Evolutionary conservation across 2,329 filamentous ascomycete genomes (phyloP), one percentile per base, ranked within the genome.

Genomic region (Zymoseptoria crescenta): DNA sequence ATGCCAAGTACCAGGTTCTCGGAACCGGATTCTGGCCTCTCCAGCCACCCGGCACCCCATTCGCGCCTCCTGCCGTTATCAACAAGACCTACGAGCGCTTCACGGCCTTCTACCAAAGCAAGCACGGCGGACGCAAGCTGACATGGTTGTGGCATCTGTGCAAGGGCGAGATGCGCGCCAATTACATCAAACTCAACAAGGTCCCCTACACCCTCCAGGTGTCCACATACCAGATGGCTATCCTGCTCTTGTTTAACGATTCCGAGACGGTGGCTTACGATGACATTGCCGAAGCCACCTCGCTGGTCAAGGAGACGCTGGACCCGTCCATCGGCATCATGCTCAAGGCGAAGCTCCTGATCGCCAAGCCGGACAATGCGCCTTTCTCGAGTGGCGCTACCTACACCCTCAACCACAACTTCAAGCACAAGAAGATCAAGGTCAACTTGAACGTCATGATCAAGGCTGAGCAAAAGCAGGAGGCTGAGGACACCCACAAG

Each of bases 71-170:
- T 1, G 80, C 85, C 9, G 89, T 93, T 69, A 91, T 99, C 64
- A 83, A 87, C 61, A 86, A 87, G 65, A 94, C 95, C 20, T 91
- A 93, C 64, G 91, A 97, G 69, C 87, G 90, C 21, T 99, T 99
- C 74, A 82, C 86, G 29, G 86, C 83, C 30, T 99, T 95, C 74
- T 99, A 99, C 80, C 91, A 89, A 76, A 87, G 92, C 74, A 99
- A 97, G 81, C 94, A 99, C 73, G 94, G 88, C 67, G 94, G 94
- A 41, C 89, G 94, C 62, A 99, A 97, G 77, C 81, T 99, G 48
- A 96, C 93, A 7, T 99, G 94, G 94, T 76, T 99, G 58, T 99
- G 94, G 94, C 91, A 97, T 73, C 79, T 99, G 56, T 97, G 91
- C 82, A 99, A 97, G 79, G 94, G 94, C 58, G 94, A 99, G 74